Base-by-base conservation (phyloP, 2,329 filamentous ascomycete species). In the Phaeosphaeria sp. region DNA sequence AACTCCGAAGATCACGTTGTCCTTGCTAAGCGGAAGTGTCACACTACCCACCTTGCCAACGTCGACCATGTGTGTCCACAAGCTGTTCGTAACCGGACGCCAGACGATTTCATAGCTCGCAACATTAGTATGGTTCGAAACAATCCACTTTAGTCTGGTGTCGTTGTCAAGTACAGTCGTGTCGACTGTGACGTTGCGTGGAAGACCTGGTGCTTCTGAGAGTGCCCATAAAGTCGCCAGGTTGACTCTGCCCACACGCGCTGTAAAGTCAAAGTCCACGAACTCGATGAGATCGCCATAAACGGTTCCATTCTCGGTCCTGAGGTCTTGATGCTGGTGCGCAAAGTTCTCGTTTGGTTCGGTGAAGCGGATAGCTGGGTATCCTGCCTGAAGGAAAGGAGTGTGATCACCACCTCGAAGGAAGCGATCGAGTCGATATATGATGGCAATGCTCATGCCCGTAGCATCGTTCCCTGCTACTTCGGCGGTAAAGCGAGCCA, bases 1-100 rank as follows among this genome's bases (percentile, higher is more conserved):
- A 0, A 87, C 77, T 0, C 85, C 85, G 72, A 87, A 86, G 22
- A 85, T 80, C 13, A 84, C 82, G 72, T 86, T 85, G 59, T 88
- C 85, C 72, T 86, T 86, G 54, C 80, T 83, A 60, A 87, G 66
- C 1, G 78, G 69, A 17, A 87, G 71, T 5, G 78, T 83, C 4
- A 78, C 81, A 42, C 68, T 76, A 0, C 76, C 75, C 3, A 80
- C 80, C 22, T 80, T 75, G 0, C 84, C 84, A 3, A 87, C 83
- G 65, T 81, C 76, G 1, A 83, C 56, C 22, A 77, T 72, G 56
- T 81, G 77, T 43, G 81, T 82, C 83, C 83, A 85, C 50, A 83
- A 77, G 47, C 81, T 79, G 36, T 81, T 79, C 15, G 78, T 79
- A 5, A 81, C 84, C 1, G 82, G 68, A 54, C 85, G 75, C 83